Base-by-base conservation (phyloP, 129 eudicot genomes). In the Deinandra increscens region DNA sequence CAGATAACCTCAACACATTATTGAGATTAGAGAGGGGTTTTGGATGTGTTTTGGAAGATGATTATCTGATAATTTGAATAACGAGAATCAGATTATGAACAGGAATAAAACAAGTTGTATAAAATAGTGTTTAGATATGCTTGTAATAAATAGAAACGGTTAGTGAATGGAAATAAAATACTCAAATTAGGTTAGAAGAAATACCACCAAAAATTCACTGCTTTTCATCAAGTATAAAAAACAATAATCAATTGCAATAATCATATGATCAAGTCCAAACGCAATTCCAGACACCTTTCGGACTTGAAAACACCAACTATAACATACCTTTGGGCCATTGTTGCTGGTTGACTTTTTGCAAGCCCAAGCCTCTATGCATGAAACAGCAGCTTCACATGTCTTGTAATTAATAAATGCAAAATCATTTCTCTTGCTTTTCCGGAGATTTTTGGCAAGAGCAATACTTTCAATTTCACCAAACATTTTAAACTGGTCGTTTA, bases 401-500 rank as follows among this genome's bases (percentile, higher is more conserved):
- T 72, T 66, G 78, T 81, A 89, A 63, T 84, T 86, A 41, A 89
- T 73, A 75, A 89, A 89, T 34, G 90, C 92, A 53, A 83, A 86
- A 81, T 89, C 96, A 50, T 84, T 80, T 70, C 96, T 84, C 72
- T 81, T 70, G 23, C 86, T 50, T 37, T 87, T 62, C 34, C 79
- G 81, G 34, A 89, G 81, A 78, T 84, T 80, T 66, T 67, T 86
- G 54, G 93, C 87, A 79, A 89, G 96, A 59, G 75, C 79, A 77
- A 89, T 80, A 66, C 73, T 86, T 77, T 89, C 89, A 23, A 89
- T 86, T 74, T 89, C 92, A 71, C 92, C 96, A 50, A 86, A 89
- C 66, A 63, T 77, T 69, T 73, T 69, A 70, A 89, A 89, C 73
- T 68, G 73, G 13, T 64, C 75, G 55, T 37, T 83, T 62, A 86